Conservation (phyloP, 495 filamentous ascomycete species). For the Choiromyces venosus region DNA sequence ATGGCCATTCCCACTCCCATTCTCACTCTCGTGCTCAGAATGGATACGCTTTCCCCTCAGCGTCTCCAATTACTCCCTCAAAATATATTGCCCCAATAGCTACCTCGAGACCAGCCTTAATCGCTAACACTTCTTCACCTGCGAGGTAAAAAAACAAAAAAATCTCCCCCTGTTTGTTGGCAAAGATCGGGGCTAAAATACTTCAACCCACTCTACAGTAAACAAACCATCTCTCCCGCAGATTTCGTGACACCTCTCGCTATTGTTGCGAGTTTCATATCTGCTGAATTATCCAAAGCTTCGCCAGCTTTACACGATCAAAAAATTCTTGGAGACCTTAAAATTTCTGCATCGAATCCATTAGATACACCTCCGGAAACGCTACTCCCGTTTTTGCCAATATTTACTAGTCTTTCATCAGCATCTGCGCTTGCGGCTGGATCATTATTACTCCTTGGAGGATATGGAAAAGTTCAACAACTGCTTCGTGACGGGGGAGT, state of each 20-base stretch:
- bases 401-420: slow-evolving; percentile 10
- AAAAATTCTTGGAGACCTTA: too few species aligned
- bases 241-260: slow-evolving; percentile 26
- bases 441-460: slow-evolving; percentile 28
- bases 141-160: slow-evolving; percentile 9
- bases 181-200: not conserved
- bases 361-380: slow-evolving; percentile 6
- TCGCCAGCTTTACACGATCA: too few species aligned
- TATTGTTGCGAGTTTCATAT: slow-evolving; percentile 17
- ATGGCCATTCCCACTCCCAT: slow-evolving; percentile 44
- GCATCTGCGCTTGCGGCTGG: slow-evolving; percentile 31
- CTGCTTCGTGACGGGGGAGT: slow-evolving; percentile 3
- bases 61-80: slow-evolving; percentile 13
- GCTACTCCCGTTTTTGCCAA: slow-evolving; percentile 3
- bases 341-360: slow-evolving; percentile 11
- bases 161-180: not conserved
- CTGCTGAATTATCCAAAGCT: slow-evolving; percentile 22
- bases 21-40: slow-evolving; percentile 41
- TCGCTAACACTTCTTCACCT: slow-evolving; percentile 10
- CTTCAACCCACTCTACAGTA: slow-evolving; percentile 9
- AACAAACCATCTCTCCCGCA: slow-evolving; percentile 13
- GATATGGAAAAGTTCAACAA: slow-evolving; percentile 18
- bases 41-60: slow-evolving; percentile 31
- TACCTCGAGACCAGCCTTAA: slow-evolving; percentile 25
- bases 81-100: slow-evolving; percentile 29